Conservation (phyloP, 2,329 filamentous ascomycete genomes). For the Ophiocordyceps australis region DNA sequence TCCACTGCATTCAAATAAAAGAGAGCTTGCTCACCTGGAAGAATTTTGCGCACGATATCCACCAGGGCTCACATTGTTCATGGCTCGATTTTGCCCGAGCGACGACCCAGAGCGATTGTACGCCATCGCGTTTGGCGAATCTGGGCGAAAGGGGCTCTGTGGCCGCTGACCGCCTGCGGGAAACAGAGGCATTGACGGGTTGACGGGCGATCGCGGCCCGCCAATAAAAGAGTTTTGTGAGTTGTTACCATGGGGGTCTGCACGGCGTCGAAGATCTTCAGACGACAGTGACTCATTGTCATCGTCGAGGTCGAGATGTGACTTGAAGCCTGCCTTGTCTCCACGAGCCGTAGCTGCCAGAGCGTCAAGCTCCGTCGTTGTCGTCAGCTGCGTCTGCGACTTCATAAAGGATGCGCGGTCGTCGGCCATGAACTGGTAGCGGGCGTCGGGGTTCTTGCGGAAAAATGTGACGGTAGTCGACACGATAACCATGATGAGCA, state of each 20-base stretch:
- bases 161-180: constrained; percentile 16
- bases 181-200: constrained; percentile 24
- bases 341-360: constrained; percentile 77
- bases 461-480: constrained; percentile 52
- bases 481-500: constrained; percentile 59
- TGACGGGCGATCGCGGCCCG: constrained; percentile 14
- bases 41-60: constrained; percentile 18
- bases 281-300: constrained; percentile 21
- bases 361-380: constrained; percentile 75
- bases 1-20: neutral
- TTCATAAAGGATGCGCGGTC: constrained; percentile 97
- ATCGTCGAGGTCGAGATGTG: constrained; percentile 18
- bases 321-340: constrained; percentile 41
- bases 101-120: constrained; percentile 7
- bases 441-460: constrained; percentile 84
- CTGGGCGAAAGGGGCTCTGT: constrained; percentile 15
- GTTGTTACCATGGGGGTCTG: constrained; percentile 9
- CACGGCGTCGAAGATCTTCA: constrained; percentile 17
- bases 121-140: constrained; percentile 12
- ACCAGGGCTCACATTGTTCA: constrained; percentile 14
- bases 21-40: constrained; percentile 13
- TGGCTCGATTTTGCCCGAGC: constrained; percentile 10
- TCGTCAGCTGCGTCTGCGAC: constrained; percentile 63
- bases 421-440: constrained; percentile 93
- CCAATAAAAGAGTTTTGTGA: constrained; percentile 12